Conservation (phyloP, 352 stramenopile genomes). For the Pythium brassicae region DNA sequence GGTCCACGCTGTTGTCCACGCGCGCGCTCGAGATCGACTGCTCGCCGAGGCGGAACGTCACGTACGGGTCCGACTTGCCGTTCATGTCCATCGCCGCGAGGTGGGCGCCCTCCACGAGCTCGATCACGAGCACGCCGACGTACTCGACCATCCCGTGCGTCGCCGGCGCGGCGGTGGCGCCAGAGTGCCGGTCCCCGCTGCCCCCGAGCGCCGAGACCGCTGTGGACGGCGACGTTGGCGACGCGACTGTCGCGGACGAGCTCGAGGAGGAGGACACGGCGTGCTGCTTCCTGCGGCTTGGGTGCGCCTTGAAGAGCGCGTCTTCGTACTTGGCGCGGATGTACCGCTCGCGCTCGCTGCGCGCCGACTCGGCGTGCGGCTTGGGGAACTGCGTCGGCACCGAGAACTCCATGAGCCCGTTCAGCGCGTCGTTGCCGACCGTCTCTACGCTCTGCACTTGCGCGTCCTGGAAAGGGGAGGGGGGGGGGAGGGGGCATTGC, state of each 20-base stretch:
- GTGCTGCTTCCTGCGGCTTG: constrained; percentile 10
- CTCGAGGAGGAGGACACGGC: constrained; percentile 5
- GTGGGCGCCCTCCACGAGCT: constrained; percentile 55
- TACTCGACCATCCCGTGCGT: constrained; percentile 81
- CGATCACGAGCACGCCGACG: constrained; percentile 70
- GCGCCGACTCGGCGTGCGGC: constrained; percentile 35
- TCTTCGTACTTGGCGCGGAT: constrained; percentile 77
- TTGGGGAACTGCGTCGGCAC: constrained; percentile 44
- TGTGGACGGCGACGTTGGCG: not conserved
- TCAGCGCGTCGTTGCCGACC: constrained; percentile 55
- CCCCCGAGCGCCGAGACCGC: not conserved
- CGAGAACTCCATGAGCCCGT: constrained; percentile 57
- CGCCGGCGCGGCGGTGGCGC: not conserved
- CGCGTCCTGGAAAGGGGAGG: constrained; percentile 17
- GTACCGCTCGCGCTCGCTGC: constrained; percentile 58
- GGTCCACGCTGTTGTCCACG: constrained; percentile 67
- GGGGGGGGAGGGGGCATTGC: too few species aligned
- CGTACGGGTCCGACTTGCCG: constrained; percentile 78
- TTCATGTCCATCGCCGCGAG: constrained; percentile 73
- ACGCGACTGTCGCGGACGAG: not conserved
- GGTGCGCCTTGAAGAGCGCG: constrained; percentile 30
- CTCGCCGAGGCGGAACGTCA: constrained; percentile 66
- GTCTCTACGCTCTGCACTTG: constrained; percentile 43
- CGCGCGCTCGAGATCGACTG: constrained; percentile 65
- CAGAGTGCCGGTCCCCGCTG: too few species aligned